phyloP scores from a whole-genome alignment of 495 filamentous ascomycete species.

The Penicillium chermesinum region DNA sequence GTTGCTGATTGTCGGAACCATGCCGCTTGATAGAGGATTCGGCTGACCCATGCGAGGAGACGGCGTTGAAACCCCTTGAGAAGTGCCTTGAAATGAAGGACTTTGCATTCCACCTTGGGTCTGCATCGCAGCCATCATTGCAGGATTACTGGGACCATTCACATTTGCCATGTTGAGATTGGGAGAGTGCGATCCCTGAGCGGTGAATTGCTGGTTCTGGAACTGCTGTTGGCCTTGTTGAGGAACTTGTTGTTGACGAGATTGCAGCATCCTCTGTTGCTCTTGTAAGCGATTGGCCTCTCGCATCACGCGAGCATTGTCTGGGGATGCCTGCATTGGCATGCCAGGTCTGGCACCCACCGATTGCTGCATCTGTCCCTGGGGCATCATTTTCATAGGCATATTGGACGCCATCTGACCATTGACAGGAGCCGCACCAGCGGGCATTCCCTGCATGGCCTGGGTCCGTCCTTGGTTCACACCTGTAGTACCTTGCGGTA shows the following conservation, averaged over 20 bases:
- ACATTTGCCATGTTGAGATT: conserved; percentile 42
- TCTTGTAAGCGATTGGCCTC: conserved; percentile 64
- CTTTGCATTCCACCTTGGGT: conserved; percentile 45
- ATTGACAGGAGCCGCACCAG: conserved; percentile 29
- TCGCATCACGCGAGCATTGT: conserved; percentile 47
- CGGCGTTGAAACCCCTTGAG: conserved; percentile 43
- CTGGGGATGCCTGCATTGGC: conserved; percentile 50
- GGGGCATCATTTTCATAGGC: conserved; percentile 65
- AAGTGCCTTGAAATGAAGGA: conserved; percentile 43
- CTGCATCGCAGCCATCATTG: conserved; percentile 50
- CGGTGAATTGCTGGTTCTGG: conserved; percentile 36
- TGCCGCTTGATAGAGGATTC: conserved; percentile 48
- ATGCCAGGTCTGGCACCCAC: conserved; percentile 55
- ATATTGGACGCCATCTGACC: conserved; percentile 52
- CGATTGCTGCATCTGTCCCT: conserved; percentile 62
- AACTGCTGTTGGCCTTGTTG: conserved; percentile 40
- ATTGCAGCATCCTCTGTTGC: conserved; percentile 60
- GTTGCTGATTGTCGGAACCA: conserved; percentile 49
- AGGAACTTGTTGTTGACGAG: conserved; percentile 51
- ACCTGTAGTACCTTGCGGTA: conserved; percentile 30
- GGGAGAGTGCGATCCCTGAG: conserved; percentile 42
- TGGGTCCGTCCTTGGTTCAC: conserved; percentile 37
- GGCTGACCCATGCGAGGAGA: conserved; percentile 50
- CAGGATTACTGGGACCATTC: conserved; percentile 50
- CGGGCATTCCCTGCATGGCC: conserved; percentile 37